Base-by-base conservation (phyloP, 768 basidiomycete species). In the Pleurotus sapidus region DNA sequence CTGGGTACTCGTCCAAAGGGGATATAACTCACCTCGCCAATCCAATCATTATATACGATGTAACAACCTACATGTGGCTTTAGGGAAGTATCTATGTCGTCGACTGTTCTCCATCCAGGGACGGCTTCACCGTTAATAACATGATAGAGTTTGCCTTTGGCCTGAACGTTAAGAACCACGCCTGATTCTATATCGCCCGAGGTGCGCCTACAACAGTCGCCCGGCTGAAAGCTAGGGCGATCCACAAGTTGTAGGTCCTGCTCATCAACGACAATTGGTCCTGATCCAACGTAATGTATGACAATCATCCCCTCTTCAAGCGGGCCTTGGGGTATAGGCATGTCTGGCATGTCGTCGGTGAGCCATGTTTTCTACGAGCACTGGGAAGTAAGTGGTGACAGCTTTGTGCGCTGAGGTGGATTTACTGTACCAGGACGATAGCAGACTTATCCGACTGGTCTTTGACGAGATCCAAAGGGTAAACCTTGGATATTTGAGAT, bases 1-100 rank as follows among this genome's bases (percentile, higher is more conserved):
- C 27, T 49, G 7, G n/a, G 37, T 27, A 17, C 17, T 34, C 30
- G 30, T 34, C 30, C 30, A 11, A 34, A 24, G 46, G 25, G 40
- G 46, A 49, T 49, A 38, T n/a, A 30, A 65, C 82, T 67, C 68
- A 91, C 91, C 79, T 93, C 91, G 53, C 94, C 94, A 64, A 96
- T 76, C 94, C 95, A 97, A 68, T 93, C 84, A 62, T 89, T 83
- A 64, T 85, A 84, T 15, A 86, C 75, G 48, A 95, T 91, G 74
- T 87, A 91, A 70, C 95, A 92, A 5, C 89, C 88, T 39, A 89
- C 78, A 58, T 89, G 89, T 23, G 89, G 79, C 25, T 85, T 81
- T 30, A 77, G 71, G 23, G 80, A 77, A 20, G 77, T 76, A 61
- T 82, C 78, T 23, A 94, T 67, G 49, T 89, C 84, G 39, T 79